Evolutionary conservation across 2,329 filamentous ascomycete species (phyloP), one percentile per base, ranked within the genome.

Genomic region (Penicillium italicum): DNA sequence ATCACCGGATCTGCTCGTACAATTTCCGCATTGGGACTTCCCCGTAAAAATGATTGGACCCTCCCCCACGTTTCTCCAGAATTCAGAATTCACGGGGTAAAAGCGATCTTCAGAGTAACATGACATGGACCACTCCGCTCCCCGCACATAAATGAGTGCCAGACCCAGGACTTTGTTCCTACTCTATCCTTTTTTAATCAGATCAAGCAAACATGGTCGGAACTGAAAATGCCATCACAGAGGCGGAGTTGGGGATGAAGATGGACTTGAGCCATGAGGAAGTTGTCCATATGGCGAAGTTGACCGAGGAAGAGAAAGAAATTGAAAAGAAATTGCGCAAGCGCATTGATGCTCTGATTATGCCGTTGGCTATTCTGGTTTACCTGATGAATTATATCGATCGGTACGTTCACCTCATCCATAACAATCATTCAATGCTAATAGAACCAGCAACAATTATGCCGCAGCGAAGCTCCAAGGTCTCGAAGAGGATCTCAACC

Each of bases 391-490:
- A 75, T 56, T 76, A 76, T 44, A 75, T 76, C 40, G 74, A 76
- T 55, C 68, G 73, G 72, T 74, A 58, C 30, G 64, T 46, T 38
- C 1, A 6, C 1, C n/a, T 4, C 2, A n/a, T 16, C 4, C 24
- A 24, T 36, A n/a, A 26, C 10, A 18, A 3, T 5, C 3, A 16
- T 1, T 26, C 7, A 11, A 50, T 20, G 40, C 54, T 58, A 45
- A 58, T 12, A 5, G 5, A 4, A n/a, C 48, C 28, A 67, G 66
- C 34, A 82, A 81, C 68, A 82, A 78, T 48, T 77, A 77, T 56
- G 75, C 76, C 0, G 74, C 75, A 1, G 76, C 76, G 30, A 74
- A 74, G 50, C 68, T 78, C 14, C 75, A 77, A 55, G 76, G 76
- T 30, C 71, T 78, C 6, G 68, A 69, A 50, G 56, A 67, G 12